phyloP scores from a whole-genome alignment of 495 filamentous ascomycete genomes.

The Xanthoparmelia taractica region DNA sequence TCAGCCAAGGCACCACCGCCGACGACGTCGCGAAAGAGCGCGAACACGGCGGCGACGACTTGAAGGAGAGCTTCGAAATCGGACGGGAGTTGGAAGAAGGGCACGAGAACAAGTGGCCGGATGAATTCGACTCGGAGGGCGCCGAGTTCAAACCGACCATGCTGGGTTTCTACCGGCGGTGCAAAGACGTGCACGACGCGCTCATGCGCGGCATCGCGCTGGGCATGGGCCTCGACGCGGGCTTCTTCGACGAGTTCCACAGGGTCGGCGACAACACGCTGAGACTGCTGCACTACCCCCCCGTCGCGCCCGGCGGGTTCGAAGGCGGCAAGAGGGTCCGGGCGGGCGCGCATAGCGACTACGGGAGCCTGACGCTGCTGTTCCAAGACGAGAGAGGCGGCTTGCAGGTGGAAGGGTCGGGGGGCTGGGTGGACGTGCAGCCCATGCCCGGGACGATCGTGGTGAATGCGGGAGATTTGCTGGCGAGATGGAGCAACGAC shows the following conservation, averaged over 20 bases:
- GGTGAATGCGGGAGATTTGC: constrained; percentile 83
- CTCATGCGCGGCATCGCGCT: constrained; percentile 87
- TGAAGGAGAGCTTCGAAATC: constrained; percentile 82
- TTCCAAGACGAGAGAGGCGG: constrained; percentile 84
- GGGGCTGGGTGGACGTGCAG: constrained; percentile 66
- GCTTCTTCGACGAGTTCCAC: constrained; percentile 72
- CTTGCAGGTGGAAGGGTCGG: constrained; percentile 70
- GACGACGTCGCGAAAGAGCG: constrained; percentile 53
- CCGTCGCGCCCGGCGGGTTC: constrained; percentile 61
- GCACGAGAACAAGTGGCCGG: constrained; percentile 76
- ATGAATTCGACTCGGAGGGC: constrained; percentile 41
- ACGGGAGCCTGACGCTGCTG: constrained; percentile 78
- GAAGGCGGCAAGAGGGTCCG: constrained; percentile 66
- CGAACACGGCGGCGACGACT: constrained; percentile 51
- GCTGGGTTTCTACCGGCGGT: constrained; percentile 61
- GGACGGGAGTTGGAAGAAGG: constrained; percentile 62
- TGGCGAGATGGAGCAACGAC: constrained; percentile 87
- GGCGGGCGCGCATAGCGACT: constrained; percentile 82
- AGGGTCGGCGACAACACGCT: constrained; percentile 75
- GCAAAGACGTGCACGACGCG: constrained; percentile 65
- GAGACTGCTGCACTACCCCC: constrained; percentile 82
- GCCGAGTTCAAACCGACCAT: constrained; percentile 63
- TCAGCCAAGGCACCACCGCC: constrained; percentile 49
- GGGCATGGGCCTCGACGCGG: constrained; percentile 64
- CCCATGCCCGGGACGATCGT: constrained; percentile 80